Conservation (phyloP, 495 filamentous ascomycete genomes). For the Penicilliopsis zonata region DNA sequence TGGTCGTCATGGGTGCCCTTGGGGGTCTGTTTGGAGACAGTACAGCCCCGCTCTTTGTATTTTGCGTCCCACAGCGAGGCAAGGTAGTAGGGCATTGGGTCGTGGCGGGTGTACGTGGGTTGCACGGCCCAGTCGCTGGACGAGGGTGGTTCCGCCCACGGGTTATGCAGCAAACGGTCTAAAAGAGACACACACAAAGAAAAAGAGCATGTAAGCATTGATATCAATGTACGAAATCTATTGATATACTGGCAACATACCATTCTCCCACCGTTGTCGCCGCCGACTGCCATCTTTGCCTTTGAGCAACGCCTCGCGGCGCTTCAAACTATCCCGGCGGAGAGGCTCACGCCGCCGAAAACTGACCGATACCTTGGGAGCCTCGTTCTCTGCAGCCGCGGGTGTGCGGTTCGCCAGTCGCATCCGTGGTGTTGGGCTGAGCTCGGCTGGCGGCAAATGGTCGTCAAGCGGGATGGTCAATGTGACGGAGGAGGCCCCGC, state of each 20-base stretch:
- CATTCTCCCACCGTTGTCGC: slow-evolving; percentile 90
- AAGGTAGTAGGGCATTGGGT: slow-evolving; percentile 73
- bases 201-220: background rate
- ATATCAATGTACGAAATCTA: background rate
- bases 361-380: slow-evolving; percentile 14
- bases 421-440: slow-evolving; percentile 9
- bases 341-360: slow-evolving; percentile 36
- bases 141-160: slow-evolving; percentile 69
- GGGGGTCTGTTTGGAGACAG: slow-evolving; percentile 25
- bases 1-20: slow-evolving; percentile 25
- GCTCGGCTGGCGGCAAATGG: slow-evolving; percentile 7
- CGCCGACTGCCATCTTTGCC: slow-evolving; percentile 87
- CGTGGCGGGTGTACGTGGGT: slow-evolving; percentile 64
- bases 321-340: slow-evolving; percentile 48
- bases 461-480: slow-evolving; percentile 42
- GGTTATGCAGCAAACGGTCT: slow-evolving; percentile 83
- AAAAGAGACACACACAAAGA: too few species aligned
- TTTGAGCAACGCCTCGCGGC: slow-evolving; percentile 71
- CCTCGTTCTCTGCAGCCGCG: slow-evolving; percentile 7
- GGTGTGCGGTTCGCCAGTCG: slow-evolving; percentile 11
- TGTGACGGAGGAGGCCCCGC: slow-evolving; percentile 27
- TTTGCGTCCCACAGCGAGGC: slow-evolving; percentile 77
- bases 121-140: slow-evolving; percentile 69
- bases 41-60: slow-evolving; percentile 32
- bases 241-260: slow-evolving; percentile 31